These are phyloP conservation scores for Chlorella variabilis DNA, from an alignment of 163 green algal species.

Conservation along the genomic window DNA sequence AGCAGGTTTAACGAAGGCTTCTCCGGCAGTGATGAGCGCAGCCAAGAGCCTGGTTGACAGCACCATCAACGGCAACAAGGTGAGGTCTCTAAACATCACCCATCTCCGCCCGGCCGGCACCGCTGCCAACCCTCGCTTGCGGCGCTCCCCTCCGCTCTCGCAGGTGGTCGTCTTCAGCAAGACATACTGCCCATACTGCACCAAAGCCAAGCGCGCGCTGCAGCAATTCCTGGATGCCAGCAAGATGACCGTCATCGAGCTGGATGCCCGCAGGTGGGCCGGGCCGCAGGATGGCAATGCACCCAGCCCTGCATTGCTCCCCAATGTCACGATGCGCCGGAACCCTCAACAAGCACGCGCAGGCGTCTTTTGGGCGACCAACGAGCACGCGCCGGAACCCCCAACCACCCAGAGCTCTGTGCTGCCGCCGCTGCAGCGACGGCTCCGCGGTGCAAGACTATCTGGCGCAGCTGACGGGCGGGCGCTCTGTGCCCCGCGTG, in stretches of 20 bases:
- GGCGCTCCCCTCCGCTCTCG: no score
- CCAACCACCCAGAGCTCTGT: no score
- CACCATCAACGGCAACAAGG: conserved; percentile 36
- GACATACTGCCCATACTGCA: conserved; percentile 44
- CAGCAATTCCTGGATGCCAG: conserved; percentile 23
- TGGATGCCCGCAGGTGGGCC: conserved; percentile 36
- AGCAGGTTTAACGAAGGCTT: not conserved
- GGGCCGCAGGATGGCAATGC: not conserved
- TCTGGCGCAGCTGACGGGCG: conserved; percentile 30
- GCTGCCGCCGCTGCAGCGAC: conserved; percentile 16
- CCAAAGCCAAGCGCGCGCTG: conserved; percentile 47
- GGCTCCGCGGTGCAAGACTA: conserved; percentile 31
- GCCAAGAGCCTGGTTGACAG: conserved; percentile 41
- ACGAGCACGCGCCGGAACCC: no score
- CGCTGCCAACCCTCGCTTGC: not conserved
- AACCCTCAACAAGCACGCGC: no score
- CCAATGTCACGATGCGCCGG: no score
- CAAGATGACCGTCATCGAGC: conserved; percentile 48
- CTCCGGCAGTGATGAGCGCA: conserved; percentile 22
- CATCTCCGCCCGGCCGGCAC: not conserved
- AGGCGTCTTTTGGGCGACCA: no score
- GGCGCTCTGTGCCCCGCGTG: conserved; percentile 54
- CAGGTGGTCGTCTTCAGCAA: conserved; percentile 32
- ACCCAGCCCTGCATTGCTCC: no score
- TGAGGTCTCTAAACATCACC: no score